These are phyloP conservation scores for Thuja plicata DNA, from an alignment of 83 land plant species.

Conservation along the genomic window DNA sequence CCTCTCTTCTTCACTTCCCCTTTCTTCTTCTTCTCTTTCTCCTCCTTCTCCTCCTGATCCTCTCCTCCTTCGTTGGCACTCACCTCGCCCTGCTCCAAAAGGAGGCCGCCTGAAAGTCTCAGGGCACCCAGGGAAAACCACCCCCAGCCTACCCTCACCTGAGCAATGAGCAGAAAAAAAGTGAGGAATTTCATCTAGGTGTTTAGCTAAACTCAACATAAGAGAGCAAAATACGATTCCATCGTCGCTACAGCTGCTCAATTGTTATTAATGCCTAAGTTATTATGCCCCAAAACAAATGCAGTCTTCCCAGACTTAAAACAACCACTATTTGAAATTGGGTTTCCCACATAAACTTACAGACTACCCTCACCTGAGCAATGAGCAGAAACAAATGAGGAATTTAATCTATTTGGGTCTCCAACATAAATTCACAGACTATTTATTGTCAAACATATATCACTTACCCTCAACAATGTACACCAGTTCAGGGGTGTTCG, in stretches of 20 bases:
- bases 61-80: neutral
- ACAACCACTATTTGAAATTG: no score
- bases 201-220: no score
- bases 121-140: constrained; percentile 21
- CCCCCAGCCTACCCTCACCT: constrained; percentile 17
- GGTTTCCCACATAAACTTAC: no score
- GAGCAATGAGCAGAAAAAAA: neutral
- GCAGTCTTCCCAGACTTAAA: no score
- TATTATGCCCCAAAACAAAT: no score
- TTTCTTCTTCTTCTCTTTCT: neutral
- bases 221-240: no score
- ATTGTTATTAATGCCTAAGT: no score
- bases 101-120: neutral
- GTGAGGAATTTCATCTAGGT: no score
- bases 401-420: neutral
- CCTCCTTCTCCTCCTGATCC: neutral
- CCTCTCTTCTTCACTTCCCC: no score
- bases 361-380: no score
- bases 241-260: no score
- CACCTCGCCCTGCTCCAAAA: neutral
- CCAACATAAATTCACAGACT: neutral
- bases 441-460: no score
- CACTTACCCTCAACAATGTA: constrained; percentile 27
- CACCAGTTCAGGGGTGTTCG: constrained; percentile 22
- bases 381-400: constrained; percentile 12